A percentile compares a stretch with the other conserved stretches of the same genome.
Evolutionary conservation across 768 basidiomycete species (phyloP).

Genomic region (Rickenella mellea): DNA sequence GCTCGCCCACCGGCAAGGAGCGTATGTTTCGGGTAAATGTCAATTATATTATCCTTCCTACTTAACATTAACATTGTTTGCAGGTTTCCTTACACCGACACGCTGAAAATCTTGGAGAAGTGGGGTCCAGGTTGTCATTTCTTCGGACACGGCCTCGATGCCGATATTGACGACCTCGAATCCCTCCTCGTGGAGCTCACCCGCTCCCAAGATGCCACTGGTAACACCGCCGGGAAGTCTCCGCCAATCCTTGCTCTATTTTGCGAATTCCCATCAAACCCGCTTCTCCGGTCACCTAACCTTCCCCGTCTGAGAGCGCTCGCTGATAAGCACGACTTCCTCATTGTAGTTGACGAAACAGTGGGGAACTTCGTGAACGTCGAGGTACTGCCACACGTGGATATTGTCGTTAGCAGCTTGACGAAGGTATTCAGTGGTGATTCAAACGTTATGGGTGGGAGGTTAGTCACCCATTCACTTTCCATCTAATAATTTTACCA

Average conservation of each 20-base stretch:
- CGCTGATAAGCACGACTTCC: conserved; percentile 82
- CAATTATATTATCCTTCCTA: no score
- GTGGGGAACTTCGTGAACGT: conserved; percentile 94
- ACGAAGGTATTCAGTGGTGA: conserved; percentile 94
- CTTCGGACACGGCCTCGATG: conserved; percentile 69
- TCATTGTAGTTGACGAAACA: conserved; percentile 88
- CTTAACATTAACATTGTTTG: no score
- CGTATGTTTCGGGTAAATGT: conserved; percentile 88
- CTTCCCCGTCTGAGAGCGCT: conserved; percentile 63
- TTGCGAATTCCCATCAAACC: conserved; percentile 94
- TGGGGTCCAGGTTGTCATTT: conserved; percentile 95
- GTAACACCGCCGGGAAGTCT: conserved; percentile 25
- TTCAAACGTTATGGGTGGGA: conserved; percentile 95
- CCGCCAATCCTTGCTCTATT: conserved; percentile 75
- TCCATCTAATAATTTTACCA: not conserved
- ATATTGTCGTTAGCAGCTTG: conserved; percentile 86
- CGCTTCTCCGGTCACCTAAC: conserved; percentile 79
- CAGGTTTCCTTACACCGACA: conserved; percentile 94
- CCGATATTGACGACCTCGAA: conserved; percentile 69
- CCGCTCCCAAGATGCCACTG: conserved; percentile 25
- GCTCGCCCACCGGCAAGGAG: conserved; percentile 61
- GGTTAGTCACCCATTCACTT: conserved; percentile 37
- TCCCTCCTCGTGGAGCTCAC: conserved; percentile 41
- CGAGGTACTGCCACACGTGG: conserved; percentile 76
- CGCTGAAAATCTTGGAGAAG: conserved; percentile 86